phyloP scores from a whole-genome alignment of 257 asterid genomes.

The Fraxinus excelsior region DNA sequence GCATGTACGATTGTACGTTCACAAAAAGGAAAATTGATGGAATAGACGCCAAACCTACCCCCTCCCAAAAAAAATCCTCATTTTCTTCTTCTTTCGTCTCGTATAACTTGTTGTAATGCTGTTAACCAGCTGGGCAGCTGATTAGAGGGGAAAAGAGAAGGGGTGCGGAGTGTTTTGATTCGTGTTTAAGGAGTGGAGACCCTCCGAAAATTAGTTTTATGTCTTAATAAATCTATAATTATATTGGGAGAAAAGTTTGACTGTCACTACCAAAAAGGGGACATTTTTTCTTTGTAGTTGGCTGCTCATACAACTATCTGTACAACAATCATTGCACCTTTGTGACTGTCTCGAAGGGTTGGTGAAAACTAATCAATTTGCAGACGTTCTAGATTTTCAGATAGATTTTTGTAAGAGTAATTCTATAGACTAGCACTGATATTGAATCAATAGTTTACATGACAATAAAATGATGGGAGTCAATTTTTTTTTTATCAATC shows the following conservation, averaged over 20 bases:
- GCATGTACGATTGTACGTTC: conserved; percentile 14
- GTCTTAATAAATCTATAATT: not conserved
- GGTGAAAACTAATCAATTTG: no score
- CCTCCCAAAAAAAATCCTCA: no score
- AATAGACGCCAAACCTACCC: not conserved
- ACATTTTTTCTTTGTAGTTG: not conserved
- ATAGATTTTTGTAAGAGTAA: no score
- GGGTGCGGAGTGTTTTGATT: not conserved
- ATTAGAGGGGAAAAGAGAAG: not conserved
- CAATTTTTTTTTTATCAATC: no score
- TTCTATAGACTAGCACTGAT: no score
- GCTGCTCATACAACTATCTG: not conserved
- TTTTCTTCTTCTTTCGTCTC: not conserved
- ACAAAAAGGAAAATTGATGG: not conserved
- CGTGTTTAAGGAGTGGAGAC: not conserved
- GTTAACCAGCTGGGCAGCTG: not conserved
- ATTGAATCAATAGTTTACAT: no score
- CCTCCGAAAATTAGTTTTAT: not conserved
- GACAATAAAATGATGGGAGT: no score
- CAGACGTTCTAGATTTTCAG: not conserved
- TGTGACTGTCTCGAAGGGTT: no score
- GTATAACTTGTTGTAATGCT: no score
- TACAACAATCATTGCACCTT: no score
- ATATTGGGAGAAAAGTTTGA: not conserved
- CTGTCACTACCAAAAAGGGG: not conserved